phyloP scores from a whole-genome alignment of 352 stramenopile genomes.

The Phytopythium cucurbitacearum region DNA sequence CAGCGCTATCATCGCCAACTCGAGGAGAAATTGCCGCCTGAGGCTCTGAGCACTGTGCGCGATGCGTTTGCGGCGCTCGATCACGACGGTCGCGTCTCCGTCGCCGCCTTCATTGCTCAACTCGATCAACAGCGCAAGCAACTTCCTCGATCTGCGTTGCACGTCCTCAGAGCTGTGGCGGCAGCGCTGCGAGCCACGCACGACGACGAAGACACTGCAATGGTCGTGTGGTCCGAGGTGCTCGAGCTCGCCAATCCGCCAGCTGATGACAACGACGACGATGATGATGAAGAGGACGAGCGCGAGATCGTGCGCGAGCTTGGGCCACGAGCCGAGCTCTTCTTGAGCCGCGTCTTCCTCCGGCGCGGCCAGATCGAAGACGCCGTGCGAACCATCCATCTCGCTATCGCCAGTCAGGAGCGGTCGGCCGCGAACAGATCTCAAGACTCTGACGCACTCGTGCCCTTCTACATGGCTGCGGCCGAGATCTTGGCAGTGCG shows the following conservation, averaged over 20 bases:
- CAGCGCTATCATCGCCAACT: slow-evolving; percentile 27
- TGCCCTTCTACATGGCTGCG: slow-evolving; percentile 49
- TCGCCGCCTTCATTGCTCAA: slow-evolving; percentile 28
- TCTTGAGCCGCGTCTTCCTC: slow-evolving; percentile 49
- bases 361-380: slow-evolving; percentile 56
- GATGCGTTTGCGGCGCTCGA: slow-evolving; percentile 38
- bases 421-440: slow-evolving; percentile 18
- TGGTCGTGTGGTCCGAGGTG: slow-evolving; percentile 27
- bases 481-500: slow-evolving; percentile 48
- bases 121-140: slow-evolving; percentile 10
- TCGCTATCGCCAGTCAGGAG: slow-evolving; percentile 45
- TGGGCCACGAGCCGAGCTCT: slow-evolving; percentile 35
- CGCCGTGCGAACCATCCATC: slow-evolving; percentile 34
- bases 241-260: slow-evolving; percentile 13
- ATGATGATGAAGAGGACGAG: slow-evolving; percentile 12
- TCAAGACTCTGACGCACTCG: slow-evolving; percentile 20
- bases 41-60: slow-evolving; percentile 12
- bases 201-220: neutral
- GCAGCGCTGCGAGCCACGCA: neutral
- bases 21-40: slow-evolving; percentile 21
- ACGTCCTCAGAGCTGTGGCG: no score
- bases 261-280: slow-evolving; percentile 11
- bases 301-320: slow-evolving; percentile 18
- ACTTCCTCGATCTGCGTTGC: no score
- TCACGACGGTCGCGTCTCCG: slow-evolving; percentile 37